These are phyloP conservation scores for Acacia pycnantha DNA, from an alignment of 331 rosid species.

Conservation along the genomic window DNA sequence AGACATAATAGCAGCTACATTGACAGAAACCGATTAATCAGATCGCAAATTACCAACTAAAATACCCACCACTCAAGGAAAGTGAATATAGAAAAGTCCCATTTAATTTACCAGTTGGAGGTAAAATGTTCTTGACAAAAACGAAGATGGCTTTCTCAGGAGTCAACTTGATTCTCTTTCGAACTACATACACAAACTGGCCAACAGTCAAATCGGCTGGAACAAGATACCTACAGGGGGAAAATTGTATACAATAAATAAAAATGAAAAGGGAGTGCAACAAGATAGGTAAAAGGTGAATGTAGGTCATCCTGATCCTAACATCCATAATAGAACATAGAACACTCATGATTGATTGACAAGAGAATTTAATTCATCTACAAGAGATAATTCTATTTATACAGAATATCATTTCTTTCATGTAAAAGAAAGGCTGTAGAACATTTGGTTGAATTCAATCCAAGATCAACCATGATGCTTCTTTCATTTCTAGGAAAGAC, in stretches of 20 bases:
- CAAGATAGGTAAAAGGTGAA: not conserved
- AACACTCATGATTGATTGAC: not conserved
- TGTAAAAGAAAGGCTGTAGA: not conserved
- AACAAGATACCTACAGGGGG: slow-evolving; percentile 50
- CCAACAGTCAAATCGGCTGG: slow-evolving; percentile 65
- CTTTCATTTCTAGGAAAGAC: not conserved
- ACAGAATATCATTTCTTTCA: not conserved
- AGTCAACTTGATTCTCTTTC: slow-evolving; percentile 79
- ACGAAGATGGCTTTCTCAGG: slow-evolving; percentile 89
- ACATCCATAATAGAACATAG: not conserved
- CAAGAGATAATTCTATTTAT: not conserved
- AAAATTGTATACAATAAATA: not conserved
- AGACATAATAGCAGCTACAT: slow-evolving; percentile 80
- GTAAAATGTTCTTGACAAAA: slow-evolving; percentile 75
- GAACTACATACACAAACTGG: slow-evolving; percentile 81
- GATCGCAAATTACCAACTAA: slow-evolving; percentile 1
- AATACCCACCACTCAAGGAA: not conserved
- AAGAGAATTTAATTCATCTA: slow-evolving; percentile 1
- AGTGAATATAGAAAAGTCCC: not conserved
- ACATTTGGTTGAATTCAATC: not conserved
- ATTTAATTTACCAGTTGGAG: slow-evolving; percentile 66
- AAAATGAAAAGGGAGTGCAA: not conserved
- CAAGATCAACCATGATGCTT: not conserved
- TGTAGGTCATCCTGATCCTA: not conserved
- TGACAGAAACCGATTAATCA: slow-evolving; percentile 26